Conservation (phyloP, 1,284 basidiomycete genomes). For the Naganishia cerealis region DNA sequence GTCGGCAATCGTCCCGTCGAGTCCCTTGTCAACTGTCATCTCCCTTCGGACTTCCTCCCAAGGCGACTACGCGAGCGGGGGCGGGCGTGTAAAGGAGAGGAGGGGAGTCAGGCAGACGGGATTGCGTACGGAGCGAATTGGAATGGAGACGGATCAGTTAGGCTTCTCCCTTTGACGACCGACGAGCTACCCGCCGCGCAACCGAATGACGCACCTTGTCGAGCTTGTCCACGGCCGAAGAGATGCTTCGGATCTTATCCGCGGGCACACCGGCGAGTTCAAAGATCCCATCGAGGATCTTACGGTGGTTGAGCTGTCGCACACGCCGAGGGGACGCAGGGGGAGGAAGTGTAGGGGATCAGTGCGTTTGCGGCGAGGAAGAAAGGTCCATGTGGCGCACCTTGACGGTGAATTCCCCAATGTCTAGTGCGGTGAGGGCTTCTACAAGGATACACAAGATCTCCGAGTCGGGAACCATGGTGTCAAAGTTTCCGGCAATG, state of each 20-base stretch:
- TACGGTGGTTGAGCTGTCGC: slow-evolving; percentile 88
- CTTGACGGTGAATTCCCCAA: slow-evolving; percentile 93
- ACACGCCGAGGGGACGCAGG: background rate
- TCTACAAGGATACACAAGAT: slow-evolving; percentile 80
- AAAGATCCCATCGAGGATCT: slow-evolving; percentile 96
- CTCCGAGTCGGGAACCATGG: slow-evolving; percentile 97
- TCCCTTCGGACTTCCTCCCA: slow-evolving; percentile 93
- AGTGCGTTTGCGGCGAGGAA: background rate
- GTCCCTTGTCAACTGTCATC: slow-evolving; percentile 93
- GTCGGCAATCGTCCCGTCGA: slow-evolving; percentile 81
- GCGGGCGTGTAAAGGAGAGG: background rate
- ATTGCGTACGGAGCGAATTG: background rate
- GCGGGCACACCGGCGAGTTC: slow-evolving; percentile 90
- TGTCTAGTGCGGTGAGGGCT: slow-evolving; percentile 76
- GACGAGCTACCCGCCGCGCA: background rate
- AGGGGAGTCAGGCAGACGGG: background rate
- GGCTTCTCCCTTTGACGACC: no score
- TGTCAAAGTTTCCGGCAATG: slow-evolving; percentile 88
- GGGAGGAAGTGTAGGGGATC: background rate
- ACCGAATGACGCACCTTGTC: slow-evolving; percentile 70
- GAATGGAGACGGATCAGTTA: no score
- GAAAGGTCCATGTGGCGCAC: slow-evolving; percentile 52
- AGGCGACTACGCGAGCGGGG: slow-evolving; percentile 63
- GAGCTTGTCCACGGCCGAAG: slow-evolving; percentile 95
- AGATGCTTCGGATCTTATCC: slow-evolving; percentile 91